A percentile compares a stretch with the other conserved stretches of the same genome.
These are phyloP conservation scores for Bathelium albidoporum DNA, from an alignment of 495 filamentous ascomycete species.

Conservation along the genomic window DNA sequence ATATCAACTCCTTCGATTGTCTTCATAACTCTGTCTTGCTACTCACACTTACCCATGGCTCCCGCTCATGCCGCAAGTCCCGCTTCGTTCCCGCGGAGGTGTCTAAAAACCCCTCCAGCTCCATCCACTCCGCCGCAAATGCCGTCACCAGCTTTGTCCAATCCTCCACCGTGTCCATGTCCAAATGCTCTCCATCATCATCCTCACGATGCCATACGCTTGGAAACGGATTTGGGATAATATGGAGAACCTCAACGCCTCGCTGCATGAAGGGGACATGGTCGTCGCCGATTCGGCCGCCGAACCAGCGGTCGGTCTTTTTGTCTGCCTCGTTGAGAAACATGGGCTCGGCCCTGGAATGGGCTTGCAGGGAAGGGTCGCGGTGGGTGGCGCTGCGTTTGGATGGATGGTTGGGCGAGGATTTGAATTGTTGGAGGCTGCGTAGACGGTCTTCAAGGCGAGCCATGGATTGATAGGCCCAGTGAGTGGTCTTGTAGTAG, in stretches of 20 bases:
- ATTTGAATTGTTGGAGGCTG: slow-evolving; percentile 41
- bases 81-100: background rate
- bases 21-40: background rate
- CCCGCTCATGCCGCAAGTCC: background rate
- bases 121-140: slow-evolving; percentile 91
- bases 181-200: slow-evolving; percentile 80
- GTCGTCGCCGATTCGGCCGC: slow-evolving; percentile 58
- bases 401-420: slow-evolving; percentile 31
- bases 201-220: slow-evolving; percentile 73
- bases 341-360: slow-evolving; percentile 1
- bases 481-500: slow-evolving; percentile 81
- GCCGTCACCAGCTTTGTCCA: slow-evolving; percentile 74
- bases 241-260: slow-evolving; percentile 78
- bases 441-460: slow-evolving; percentile 60
- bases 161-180: slow-evolving; percentile 73
- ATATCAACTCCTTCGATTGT: no score
- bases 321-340: slow-evolving; percentile 38
- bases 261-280: slow-evolving; percentile 78
- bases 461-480: slow-evolving; percentile 73
- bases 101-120: slow-evolving; percentile 60
- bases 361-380: slow-evolving; percentile 5
- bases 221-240: slow-evolving; percentile 79
- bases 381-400: slow-evolving; percentile 2
- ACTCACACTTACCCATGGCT: background rate
- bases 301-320: slow-evolving; percentile 32